Base-by-base conservation (phyloP, 352 stramenopile species). In the Phytophthora litchii region DNA sequence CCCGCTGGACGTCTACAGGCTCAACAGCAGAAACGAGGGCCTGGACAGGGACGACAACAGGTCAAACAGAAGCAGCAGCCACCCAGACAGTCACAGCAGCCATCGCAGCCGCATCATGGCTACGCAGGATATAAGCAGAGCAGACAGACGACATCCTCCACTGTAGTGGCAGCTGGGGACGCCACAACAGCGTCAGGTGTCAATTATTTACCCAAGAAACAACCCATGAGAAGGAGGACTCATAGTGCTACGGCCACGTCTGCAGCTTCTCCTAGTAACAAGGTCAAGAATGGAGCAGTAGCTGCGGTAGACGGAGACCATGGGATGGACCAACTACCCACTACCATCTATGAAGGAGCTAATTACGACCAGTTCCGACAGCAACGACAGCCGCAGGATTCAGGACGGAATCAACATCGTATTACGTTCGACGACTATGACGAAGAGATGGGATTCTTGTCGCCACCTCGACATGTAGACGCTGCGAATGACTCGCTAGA, bases 141-240 rank as follows among this genome's bases (percentile, higher is more conserved):
- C 23, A 58, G 67, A 51, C 70, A 78, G 41, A 58, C 44, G 38
- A 25, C 59, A 37, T 55, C 60, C 31, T 59, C 57, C 25, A 48
- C 46, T 48, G 63, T 60, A 1, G 48, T 44, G 14, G 56, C 58
- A 8, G 65, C 53, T 21, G 50, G 38, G 3, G 50, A 67, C 10
- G 34, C 40, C 21, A 44, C 34, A 20, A 53, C 56, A 34, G 42
- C 56, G 19, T 44, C 59, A 5, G 60, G 53, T 20, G 55, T 70
- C 6, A 61, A 62, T 13, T 88, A 81, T 62, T 68, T 88, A 44
- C 74, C 79, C 52, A 73, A 75, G 50, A 88, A 92, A 60, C 85
- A 92, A 46, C 85, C 85, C 8, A 94, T 94, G 85, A 70, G 85
- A 16, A 68, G 85, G 31, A 64, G 85, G 27, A 83, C 85, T 1